A percentile compares a stretch with the other conserved stretches of the same genome.
phyloP scores from a whole-genome alignment of 2,329 filamentous ascomycete genomes.

The Aspergillus carbonarius region DNA sequence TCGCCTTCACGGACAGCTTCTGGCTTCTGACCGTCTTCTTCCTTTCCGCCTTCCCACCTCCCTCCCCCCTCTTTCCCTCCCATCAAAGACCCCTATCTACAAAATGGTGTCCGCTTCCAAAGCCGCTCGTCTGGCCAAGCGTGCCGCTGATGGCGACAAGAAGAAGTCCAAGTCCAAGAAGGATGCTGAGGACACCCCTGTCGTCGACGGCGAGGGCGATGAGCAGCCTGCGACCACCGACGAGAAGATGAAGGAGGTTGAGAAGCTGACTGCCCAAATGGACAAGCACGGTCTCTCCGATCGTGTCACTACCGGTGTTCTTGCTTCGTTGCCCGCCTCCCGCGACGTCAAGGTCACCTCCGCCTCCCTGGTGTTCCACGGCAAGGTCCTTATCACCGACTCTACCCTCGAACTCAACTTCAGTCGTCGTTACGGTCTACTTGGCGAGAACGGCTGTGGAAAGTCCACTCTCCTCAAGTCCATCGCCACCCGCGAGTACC shows the following conservation, averaged over 20 bases:
- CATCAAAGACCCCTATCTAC: constrained; percentile 20
- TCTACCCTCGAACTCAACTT: constrained; percentile 90
- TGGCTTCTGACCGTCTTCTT: constrained; percentile 20
- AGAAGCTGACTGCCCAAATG: constrained; percentile 87
- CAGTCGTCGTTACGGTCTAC: constrained; percentile 86
- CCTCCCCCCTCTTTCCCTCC: constrained; percentile 11
- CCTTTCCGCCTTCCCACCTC: constrained; percentile 13
- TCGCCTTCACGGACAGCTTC: constrained; percentile 21
- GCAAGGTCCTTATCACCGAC: constrained; percentile 91
- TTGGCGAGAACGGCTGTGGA: constrained; percentile 98
- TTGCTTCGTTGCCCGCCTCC: constrained; percentile 78
- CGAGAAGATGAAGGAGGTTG: constrained; percentile 75
- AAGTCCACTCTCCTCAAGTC: constrained; percentile 98
- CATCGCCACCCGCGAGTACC: constrained; percentile 89
- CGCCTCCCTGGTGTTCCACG: constrained; percentile 93
- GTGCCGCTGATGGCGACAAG: constrained; percentile 67
- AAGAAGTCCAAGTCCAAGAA: constrained; percentile 69
- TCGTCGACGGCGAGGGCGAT: constrained; percentile 55
- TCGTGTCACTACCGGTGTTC: constrained; percentile 95
- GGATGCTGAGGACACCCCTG: constrained; percentile 42
- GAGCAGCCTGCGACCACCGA: constrained; percentile 69
- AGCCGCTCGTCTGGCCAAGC: constrained; percentile 66
- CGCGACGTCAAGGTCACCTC: constrained; percentile 98
- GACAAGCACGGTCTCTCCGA: constrained; percentile 96
- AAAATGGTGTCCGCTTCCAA: constrained; percentile 68